These are phyloP conservation scores for Cyclotella cryptica DNA, from an alignment of 108 stramenopile genomes.

Conservation along the genomic window DNA sequence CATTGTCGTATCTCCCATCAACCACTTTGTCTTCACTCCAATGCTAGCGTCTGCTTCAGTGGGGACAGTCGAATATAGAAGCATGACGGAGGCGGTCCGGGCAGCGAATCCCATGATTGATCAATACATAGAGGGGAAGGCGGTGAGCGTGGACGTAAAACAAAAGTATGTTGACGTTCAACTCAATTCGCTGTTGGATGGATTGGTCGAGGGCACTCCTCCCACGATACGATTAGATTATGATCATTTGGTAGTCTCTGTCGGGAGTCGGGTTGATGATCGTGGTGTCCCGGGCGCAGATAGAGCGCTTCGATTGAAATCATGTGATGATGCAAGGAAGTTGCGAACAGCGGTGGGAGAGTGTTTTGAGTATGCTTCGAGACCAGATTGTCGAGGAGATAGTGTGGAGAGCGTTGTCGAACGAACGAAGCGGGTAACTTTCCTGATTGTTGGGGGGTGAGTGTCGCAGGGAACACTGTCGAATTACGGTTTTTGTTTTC, in stretches of 20 bases:
- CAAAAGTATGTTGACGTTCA: conserved; percentile 51
- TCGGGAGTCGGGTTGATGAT: conserved; percentile 55
- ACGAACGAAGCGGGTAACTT: conserved; percentile 49
- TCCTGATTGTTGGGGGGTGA: conserved; percentile 65
- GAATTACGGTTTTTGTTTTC: not conserved
- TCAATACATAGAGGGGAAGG: conserved; percentile 63
- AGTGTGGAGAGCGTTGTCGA: conserved; percentile 35
- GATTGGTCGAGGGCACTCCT: conserved; percentile 30
- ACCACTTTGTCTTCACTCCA: conserved; percentile 51
- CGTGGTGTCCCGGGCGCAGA: conserved; percentile 57
- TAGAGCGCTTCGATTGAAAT: conserved; percentile 51
- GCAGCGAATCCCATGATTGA: conserved; percentile 60
- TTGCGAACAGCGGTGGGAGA: conserved; percentile 58
- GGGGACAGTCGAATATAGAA: conserved; percentile 51
- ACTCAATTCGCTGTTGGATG: conserved; percentile 47
- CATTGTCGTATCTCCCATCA: conserved; percentile 47
- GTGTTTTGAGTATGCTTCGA: conserved; percentile 66
- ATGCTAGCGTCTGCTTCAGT: conserved; percentile 46
- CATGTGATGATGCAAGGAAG: conserved; percentile 56
- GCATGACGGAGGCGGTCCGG: conserved; percentile 39
- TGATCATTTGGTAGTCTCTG: conserved; percentile 67
- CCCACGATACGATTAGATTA: conserved; percentile 48
- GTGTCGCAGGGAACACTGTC: not conserved
- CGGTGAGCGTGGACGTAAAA: conserved; percentile 47
- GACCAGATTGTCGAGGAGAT: conserved; percentile 49